These are phyloP conservation scores for Phytophthora cactorum DNA, from an alignment of 352 stramenopile species.

Conservation along the genomic window DNA sequence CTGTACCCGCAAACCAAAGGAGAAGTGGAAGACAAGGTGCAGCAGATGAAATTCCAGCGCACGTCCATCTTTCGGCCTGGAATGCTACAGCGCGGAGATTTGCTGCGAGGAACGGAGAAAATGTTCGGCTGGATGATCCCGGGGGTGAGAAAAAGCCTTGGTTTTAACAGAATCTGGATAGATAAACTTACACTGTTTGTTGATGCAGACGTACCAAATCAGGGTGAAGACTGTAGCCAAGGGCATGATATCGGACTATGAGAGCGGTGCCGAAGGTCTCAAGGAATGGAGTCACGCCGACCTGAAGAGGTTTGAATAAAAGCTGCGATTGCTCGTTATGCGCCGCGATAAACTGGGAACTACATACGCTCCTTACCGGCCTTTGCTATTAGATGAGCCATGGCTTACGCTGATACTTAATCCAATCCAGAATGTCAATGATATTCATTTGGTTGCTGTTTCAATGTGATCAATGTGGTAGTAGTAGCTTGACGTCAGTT, in stretches of 20 bases:
- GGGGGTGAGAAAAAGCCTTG: constrained; percentile 40
- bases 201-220: constrained; percentile 44
- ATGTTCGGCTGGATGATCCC: constrained; percentile 57
- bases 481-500: too few species aligned
- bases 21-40: constrained; percentile 72
- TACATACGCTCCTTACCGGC: too few species aligned
- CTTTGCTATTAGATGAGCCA: too few species aligned
- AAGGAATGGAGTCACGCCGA: constrained; percentile 61
- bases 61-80: constrained; percentile 66
- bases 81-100: constrained; percentile 62
- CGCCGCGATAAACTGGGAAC: too few species aligned
- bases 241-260: constrained; percentile 75
- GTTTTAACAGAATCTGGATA: background rate
- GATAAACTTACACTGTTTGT: constrained; percentile 2
- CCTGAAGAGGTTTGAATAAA: constrained; percentile 60
- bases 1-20: constrained; percentile 83
- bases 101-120: constrained; percentile 61
- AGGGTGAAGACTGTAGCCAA: constrained; percentile 58
- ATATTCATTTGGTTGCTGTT: too few species aligned
- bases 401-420: too few species aligned
- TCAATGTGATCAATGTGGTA: too few species aligned
- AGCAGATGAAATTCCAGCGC: constrained; percentile 57
- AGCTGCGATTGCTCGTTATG: background rate
- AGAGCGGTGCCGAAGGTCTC: constrained; percentile 45
- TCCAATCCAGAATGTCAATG: too few species aligned